Evolutionary conservation across 768 basidiomycete species (phyloP).

Genomic region (Arthromyces matolae): DNA sequence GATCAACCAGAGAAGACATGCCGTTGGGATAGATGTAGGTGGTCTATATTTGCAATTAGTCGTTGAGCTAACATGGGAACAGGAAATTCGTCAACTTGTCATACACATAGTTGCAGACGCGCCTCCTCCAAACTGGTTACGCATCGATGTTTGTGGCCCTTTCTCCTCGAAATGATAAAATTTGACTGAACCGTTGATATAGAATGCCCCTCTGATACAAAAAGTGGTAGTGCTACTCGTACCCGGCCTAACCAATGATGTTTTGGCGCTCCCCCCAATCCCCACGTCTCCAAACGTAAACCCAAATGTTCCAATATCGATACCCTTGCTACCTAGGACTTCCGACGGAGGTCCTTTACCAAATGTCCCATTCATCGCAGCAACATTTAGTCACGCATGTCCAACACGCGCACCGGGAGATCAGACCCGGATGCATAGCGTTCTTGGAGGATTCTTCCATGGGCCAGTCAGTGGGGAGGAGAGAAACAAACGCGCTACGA

Average conservation of each 20-base stretch:
- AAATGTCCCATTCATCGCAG: conserved; percentile 63
- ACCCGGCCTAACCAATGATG: conserved; percentile 78
- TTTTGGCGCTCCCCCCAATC: conserved; percentile 67
- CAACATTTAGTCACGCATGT: conserved; percentile 87
- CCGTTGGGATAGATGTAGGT: conserved; percentile 79
- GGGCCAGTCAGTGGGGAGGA: conserved; percentile 77
- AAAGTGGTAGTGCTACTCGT: conserved; percentile 79
- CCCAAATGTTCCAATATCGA: conserved; percentile 43
- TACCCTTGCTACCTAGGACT: conserved; percentile 30
- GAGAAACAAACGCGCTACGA: conserved; percentile 60
- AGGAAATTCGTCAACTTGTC: conserved; percentile 89
- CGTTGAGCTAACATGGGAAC: no score
- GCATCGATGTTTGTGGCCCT: conserved; percentile 60
- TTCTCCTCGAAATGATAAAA: conserved; percentile 2
- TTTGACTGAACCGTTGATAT: neutral
- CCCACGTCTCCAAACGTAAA: conserved; percentile 64
- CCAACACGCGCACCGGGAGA: conserved; percentile 94
- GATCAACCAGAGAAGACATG: conserved; percentile 66
- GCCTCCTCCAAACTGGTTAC: conserved; percentile 84
- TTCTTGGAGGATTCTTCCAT: conserved; percentile 79
- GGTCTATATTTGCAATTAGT: neutral
- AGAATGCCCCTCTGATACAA: conserved; percentile 74
- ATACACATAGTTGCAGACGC: conserved; percentile 80
- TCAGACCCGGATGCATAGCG: conserved; percentile 76
- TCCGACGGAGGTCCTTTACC: conserved; percentile 25